Evolutionary conservation across 148 eudicot genomes (phyloP).

Genomic region (Fagopyrum esculentum): DNA sequence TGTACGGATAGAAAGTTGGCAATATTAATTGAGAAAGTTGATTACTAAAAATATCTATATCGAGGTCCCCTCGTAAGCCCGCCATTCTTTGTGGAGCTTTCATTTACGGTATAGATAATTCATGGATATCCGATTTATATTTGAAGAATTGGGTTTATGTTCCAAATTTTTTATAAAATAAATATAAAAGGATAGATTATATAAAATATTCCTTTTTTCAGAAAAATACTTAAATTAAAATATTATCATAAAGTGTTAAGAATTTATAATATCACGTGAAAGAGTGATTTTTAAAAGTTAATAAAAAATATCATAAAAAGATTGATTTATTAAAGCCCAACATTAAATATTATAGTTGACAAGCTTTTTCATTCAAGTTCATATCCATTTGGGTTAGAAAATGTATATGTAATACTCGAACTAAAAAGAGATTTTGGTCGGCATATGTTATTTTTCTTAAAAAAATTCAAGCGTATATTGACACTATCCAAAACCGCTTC

Average conservation of each 20-base stretch:
- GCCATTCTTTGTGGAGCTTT: not conserved
- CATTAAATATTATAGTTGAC: not conserved
- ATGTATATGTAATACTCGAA: not conserved
- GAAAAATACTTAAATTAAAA: too few species aligned
- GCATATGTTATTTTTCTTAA: too few species aligned
- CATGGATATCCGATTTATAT: not conserved
- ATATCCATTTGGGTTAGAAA: not conserved
- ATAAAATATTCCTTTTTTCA: too few species aligned
- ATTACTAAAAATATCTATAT: not conserved
- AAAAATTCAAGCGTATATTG: too few species aligned
- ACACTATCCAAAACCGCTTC: too few species aligned
- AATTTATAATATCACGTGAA: not conserved
- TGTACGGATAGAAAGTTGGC: not conserved
- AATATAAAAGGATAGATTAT: too few species aligned
- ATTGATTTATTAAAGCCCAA: not conserved
- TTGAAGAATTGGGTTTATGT: not conserved
- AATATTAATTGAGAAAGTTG: not conserved
- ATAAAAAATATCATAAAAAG: not conserved
- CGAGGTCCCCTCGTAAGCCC: not conserved
- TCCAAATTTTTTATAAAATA: not conserved
- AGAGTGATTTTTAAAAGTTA: not conserved
- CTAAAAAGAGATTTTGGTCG: not conserved
- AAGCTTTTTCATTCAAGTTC: not conserved
- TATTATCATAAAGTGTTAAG: not conserved
- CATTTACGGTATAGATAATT: not conserved